Conservation (phyloP, 805 yeast genomes). For the Kodamaea neixiangensis region DNA sequence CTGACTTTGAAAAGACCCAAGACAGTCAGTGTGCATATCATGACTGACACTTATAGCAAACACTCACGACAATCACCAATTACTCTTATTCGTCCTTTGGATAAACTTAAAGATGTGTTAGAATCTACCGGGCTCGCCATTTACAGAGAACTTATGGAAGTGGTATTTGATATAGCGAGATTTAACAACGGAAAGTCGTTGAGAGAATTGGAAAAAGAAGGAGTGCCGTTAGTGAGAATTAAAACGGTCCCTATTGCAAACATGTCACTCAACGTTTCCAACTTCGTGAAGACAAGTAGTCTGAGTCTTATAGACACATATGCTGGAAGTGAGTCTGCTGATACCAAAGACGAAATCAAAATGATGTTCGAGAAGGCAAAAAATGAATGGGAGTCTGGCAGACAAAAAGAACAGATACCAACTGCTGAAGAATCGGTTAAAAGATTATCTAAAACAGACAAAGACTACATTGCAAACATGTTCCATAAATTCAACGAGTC, state of each 20-base stretch:
- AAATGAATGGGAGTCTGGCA: background rate
- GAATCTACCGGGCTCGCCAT: conserved; percentile 33
- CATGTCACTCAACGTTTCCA: conserved; percentile 53
- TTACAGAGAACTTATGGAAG: conserved; percentile 41
- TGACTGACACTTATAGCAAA: conserved; percentile 21
- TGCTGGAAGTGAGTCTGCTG: conserved; percentile 11
- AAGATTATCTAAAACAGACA: conserved; percentile 12
- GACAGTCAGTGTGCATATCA: conserved; percentile 47
- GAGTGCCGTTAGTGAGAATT: conserved; percentile 16
- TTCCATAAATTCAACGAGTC: conserved; percentile 17
- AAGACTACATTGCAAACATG: conserved; percentile 28
- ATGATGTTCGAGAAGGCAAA: conserved; percentile 18
- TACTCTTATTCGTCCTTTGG: conserved; percentile 36
- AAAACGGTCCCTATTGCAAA: conserved; percentile 47
- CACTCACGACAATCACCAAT: conserved; percentile 47
- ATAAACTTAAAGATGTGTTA: conserved; percentile 25
- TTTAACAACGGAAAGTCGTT: conserved; percentile 23
- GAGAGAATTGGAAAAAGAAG: conserved; percentile 20
- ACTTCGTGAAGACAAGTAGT: conserved; percentile 49
- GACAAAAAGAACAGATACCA: background rate
- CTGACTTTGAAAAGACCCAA: conserved; percentile 49
- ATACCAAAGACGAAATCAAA: conserved; percentile 15
- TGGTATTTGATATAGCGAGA: conserved; percentile 20
- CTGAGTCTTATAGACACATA: conserved; percentile 36
- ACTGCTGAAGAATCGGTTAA: background rate